Evolutionary conservation across 2,329 filamentous ascomycete genomes (phyloP), one percentile per base, ranked within the genome.

Genomic region (Colletotrichum incanum): DNA sequence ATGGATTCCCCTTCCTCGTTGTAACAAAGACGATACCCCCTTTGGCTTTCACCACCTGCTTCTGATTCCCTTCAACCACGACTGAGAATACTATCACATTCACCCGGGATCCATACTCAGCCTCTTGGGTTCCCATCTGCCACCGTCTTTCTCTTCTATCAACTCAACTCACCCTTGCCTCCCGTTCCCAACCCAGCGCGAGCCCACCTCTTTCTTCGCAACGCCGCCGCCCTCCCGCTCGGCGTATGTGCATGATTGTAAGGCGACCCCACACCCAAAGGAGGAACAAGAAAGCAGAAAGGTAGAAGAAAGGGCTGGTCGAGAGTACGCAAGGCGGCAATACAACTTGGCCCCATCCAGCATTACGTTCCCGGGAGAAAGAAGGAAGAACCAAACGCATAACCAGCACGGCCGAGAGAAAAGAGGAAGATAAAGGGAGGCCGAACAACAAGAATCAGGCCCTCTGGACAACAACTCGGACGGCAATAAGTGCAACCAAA

Each of bases 21-120:
- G 52, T 60, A 54, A 72, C 70, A 72, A 72, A 72, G 70, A 55
- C 65, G 26, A 39, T 34, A 18, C 20, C 20, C 66, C 52, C 31
- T 56, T 56, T 55, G 70, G 60, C 70, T 70, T 72, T 69, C 47
- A 69, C 45, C 41, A 39, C 31, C 43, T 52, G 39, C 34, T 43
- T 52, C 52, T 60, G 54, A 31, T 26, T 54, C 55, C 28, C 59
- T 73, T 63, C 43, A 43, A 47, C 31, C 63, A 65, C 45, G 34
- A 37, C 59, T 37, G 54, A 55, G 63, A 56, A 63, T 52, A 58
- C 54, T 26, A 14, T 63, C 60, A 39, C 37, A 60, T 56, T 43
- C 60, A 26, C 47, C 14, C n/a, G 52, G 41, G 18, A 34, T 47
- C 7, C n/a, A 41, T 16, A 16, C 20, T 26, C 41, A 31, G 43